A percentile compares a stretch with the other conserved stretches of the same genome.
These are phyloP conservation scores for Botrytis paeoniae DNA, from an alignment of 2,329 filamentous ascomycete genomes.

Conservation along the genomic window DNA sequence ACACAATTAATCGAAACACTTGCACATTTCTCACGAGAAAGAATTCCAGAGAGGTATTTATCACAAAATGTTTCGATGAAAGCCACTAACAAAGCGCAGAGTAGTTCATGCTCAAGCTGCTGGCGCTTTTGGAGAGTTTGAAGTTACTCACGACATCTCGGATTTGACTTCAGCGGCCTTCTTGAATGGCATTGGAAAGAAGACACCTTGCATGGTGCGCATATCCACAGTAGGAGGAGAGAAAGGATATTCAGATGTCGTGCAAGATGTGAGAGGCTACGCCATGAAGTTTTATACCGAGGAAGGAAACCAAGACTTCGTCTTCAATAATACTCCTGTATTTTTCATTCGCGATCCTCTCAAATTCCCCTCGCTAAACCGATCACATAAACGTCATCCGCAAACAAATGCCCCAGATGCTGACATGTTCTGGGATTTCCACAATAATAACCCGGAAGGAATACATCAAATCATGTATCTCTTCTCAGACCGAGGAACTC, in stretches of 20 bases:
- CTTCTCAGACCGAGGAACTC: conserved; percentile 64
- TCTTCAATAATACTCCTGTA: conserved; percentile 45
- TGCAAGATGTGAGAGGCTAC: conserved; percentile 47
- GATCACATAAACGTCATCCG: conserved; percentile 45
- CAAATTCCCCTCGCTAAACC: conserved; percentile 60
- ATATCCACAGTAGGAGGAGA: conserved; percentile 51
- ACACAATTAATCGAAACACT: conserved; percentile 63
- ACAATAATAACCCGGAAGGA: conserved; percentile 43
- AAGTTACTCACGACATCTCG: conserved; percentile 57
- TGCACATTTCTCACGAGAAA: conserved; percentile 50
- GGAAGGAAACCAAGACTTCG: conserved; percentile 46
- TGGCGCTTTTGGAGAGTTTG: conserved; percentile 46
- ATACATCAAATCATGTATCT: conserved; percentile 63
- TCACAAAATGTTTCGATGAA: rapidly evolving
- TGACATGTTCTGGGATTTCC: conserved; percentile 22
- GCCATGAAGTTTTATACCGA: conserved; percentile 51
- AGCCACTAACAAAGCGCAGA: neutral
- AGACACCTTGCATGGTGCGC: conserved; percentile 57
- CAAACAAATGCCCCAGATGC: conserved; percentile 39
- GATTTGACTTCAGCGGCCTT: conserved; percentile 57
- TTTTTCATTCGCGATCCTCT: conserved; percentile 70
- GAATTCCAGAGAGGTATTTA: conserved; percentile 44
- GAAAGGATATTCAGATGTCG: conserved; percentile 44
- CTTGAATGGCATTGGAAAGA: conserved; percentile 55
- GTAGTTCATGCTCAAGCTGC: conserved; percentile 59